Base-by-base conservation (phyloP, 768 basidiomycete species). In the Piloderma croceum region DNA sequence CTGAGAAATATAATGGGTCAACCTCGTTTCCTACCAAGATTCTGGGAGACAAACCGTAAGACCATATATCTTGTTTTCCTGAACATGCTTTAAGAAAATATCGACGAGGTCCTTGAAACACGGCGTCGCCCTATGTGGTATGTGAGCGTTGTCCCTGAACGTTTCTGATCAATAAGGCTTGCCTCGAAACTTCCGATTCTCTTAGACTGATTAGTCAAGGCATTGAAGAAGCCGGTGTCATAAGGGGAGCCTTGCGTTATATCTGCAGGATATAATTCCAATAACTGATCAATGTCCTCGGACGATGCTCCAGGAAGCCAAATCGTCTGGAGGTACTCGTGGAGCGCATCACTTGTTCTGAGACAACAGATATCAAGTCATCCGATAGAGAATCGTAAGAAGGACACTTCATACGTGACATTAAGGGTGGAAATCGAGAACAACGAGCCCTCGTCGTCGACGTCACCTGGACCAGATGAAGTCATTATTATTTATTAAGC, bases 381-480 rank as follows among this genome's bases (percentile, higher is more conserved):
- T 13, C 15, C 21, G 7, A 23, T 19, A 10, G 18, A 18, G 13
- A 15, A 17, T n/a, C 3, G 18, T 25, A 21, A 31, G 24, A n/a
- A 34, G 38, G 19, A 7, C 9, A 6, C 6, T 19, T 13, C 69
- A 39, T 45, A 73, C 73, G 73, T 76, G 40, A 75, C 43, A 39
- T 77, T 76, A 29, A 70, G 42, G 2, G 63, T 73, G 2, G 73
- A 59, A 6, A 72, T 46, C 3, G 72, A 61, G 48, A 76, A 76
- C 0, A 71, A 20, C 0, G 78, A 76, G 5, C 78, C 80, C 51
- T 82, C 80, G 39, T 81, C 80, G 36, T 80, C 75, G 44, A 65
- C 68, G 44, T 76, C 68, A 13, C 74, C 74, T 67, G 1, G 47
- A 45, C 11, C 47, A 49, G 41, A 24, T 10, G 24, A 24, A 31